These are phyloP conservation scores for Scenedesmus sp. DNA, from an alignment of 163 green algal species.

Conservation along the genomic window DNA sequence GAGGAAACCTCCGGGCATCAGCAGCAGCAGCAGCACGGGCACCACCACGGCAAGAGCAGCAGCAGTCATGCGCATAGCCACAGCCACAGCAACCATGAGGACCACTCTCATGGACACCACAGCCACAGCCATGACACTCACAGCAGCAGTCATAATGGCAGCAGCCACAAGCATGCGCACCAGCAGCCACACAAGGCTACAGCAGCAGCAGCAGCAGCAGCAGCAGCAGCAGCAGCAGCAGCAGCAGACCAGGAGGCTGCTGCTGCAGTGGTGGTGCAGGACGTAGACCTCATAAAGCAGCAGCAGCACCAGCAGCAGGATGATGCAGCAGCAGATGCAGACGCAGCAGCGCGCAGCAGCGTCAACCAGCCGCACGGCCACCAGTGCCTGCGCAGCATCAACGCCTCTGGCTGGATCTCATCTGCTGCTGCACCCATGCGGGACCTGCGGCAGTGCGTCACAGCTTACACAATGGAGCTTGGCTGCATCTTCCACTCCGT, in stretches of 20 bases:
- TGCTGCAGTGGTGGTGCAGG: not conserved
- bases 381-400: conserved; percentile 39
- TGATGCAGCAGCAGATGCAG: not conserved
- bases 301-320: not conserved
- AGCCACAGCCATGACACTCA: not conserved
- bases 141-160: not conserved
- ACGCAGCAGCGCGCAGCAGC: not conserved
- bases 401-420: not conserved
- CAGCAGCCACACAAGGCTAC: not conserved
- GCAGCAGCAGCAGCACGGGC: not conserved
- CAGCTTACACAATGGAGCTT: conserved; percentile 54
- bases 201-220: not conserved
- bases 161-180: not conserved
- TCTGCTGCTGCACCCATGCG: conserved; percentile 6
- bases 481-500: conserved; percentile 58
- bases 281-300: not conserved
- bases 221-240: not conserved
- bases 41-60: not conserved
- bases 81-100: not conserved
- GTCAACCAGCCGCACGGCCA: conserved; percentile 25
- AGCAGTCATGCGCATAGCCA: not conserved
- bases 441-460: conserved; percentile 29
- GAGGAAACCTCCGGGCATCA: not conserved
- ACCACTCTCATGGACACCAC: not conserved
- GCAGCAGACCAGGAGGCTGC: not conserved